Base-by-base conservation (phyloP, 2,329 filamentous ascomycete genomes). In the Penicillium thymicola region DNA sequence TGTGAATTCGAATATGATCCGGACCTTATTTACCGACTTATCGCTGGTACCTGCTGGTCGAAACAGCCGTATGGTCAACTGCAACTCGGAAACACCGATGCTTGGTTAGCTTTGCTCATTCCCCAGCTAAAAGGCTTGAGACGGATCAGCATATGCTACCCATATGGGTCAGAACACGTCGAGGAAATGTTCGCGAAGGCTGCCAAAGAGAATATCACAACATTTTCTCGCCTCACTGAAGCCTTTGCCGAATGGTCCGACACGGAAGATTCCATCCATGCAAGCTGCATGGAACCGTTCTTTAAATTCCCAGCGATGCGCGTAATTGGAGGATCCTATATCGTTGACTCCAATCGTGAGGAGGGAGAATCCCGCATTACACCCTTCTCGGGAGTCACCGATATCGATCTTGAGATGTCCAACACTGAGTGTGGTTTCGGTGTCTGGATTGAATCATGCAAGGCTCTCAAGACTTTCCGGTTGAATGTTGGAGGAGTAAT, bases 371-470 rank as follows among this genome's bases (percentile, higher is more conserved):
- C 30, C 25, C 32, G 28, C 32, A 23, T 38, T 4, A 28, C 13
- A 11, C 41, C 38, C n/a, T 52, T 21, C 41, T 52, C 49, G 1
- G 49, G 30, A 23, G 23, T 52, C 41, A 46, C 41, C 2, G 41
- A 52, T 37, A 52, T 52, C 6, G 50, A 52, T 9, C 41, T 52
- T 3, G 40, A 37, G 1, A 38, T 46, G 30, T 38, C 30, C 25
- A 52, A 46, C 25, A 30, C 41, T 4, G 41, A 38, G 27, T 46
- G 34, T 46, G 50, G 50, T 21, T 52, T 52, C 5, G 23, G 30
- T 25, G n/a, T 28, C 16, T 52, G 50, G 50, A 38, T 52, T 9
- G 41, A 52, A 37, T 36, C 50, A 18, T 52, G 50, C 41, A 46
- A 30, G 8, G 50, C 50, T 37, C 32, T 46, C 13, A 46, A 25